phyloP scores from a whole-genome alignment of 495 filamentous ascomycete genomes.

The Hyaloscypha variabilis region DNA sequence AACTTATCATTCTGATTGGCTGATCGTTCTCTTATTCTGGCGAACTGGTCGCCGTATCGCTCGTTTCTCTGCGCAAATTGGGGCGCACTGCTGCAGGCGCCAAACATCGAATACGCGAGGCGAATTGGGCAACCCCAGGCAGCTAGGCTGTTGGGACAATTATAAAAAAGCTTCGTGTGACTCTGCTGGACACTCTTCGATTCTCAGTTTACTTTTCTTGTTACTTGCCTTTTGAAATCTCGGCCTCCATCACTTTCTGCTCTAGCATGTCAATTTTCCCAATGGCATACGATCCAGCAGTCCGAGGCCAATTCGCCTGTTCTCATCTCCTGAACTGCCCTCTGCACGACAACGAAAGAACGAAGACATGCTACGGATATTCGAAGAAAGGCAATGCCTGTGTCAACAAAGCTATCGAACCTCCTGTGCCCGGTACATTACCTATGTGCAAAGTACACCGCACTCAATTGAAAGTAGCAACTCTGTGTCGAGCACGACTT shows the following conservation, averaged over 20 bases:
- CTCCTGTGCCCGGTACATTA: conserved; percentile 14
- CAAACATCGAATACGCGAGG: not conserved
- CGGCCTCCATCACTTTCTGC: no score
- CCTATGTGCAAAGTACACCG: conserved; percentile 13
- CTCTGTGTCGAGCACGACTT: conserved; percentile 12
- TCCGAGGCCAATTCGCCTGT: conserved; percentile 1
- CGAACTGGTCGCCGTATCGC: not conserved
- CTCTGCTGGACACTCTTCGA: not conserved
- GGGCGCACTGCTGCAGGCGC: not conserved
- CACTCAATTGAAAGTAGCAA: conserved; percentile 8
- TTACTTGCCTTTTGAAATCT: no score
- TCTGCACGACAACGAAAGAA: conserved; percentile 10
- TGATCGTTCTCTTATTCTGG: not conserved
- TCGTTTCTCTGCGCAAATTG: not conserved
- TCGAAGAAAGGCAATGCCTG: conserved; percentile 11
- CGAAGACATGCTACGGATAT: conserved; percentile 11
- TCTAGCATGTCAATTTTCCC: no score
- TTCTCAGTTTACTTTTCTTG: not conserved
- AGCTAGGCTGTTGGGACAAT: not conserved
- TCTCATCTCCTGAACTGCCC: not conserved
- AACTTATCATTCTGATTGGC: not conserved
- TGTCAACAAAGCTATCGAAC: conserved; percentile 3
- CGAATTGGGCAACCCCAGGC: not conserved
- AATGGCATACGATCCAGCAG: not conserved
- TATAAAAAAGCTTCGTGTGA: not conserved